Base-by-base conservation (phyloP, 371 early-diverging fungal genomes). In the Sporodiniella umbellata region DNA sequence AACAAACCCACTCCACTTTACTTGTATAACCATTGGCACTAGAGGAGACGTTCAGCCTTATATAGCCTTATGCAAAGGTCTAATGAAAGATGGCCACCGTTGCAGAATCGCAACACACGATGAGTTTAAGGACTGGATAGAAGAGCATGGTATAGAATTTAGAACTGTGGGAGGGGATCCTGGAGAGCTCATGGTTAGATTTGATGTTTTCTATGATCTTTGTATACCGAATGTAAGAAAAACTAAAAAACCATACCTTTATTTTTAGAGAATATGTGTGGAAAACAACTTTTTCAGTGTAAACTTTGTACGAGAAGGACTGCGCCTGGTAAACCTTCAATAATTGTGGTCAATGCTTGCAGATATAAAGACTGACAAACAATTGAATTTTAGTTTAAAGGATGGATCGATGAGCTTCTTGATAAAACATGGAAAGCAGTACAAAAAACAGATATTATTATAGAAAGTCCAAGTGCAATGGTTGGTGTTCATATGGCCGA, bases 31-130 rank as follows among this genome's bases (percentile, higher is more conserved):
- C 0, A 89, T 92, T 52, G 93, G 93, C n/a, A 86, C 89, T 7
- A 78, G 93, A 30, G 93, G 93, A 6, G 93, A 91, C 64, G 90
- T 92, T 0, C 89, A 92, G 55, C 93, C 91, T 0, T 92, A 88
- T 46, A 87, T 92, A 63, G 90, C 91, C 0, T 72, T 90, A 11
- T 84, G 88, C 63, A 89, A 91, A 68, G 76, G 81, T 2, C 62
- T 92, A 8, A 79, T 80, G 78, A 68, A 66, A 33, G 79, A 87
- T 54, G 90, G 90, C 1, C 92, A 92, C 53, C 64, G 60, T 14
- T 87, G 87, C 47, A 77, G 85, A 25, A 90, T 91, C 33, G 86
- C 88, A 1, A 87, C 92, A 0, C 90, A 89, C 53, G 75, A 66
- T 23, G 92, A 91, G 49, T 91, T 84, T 53, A 68, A 80, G 54